Evolutionary conservation across 1,284 basidiomycete species (phyloP).

Genomic region (Austroboletus niveus): DNA sequence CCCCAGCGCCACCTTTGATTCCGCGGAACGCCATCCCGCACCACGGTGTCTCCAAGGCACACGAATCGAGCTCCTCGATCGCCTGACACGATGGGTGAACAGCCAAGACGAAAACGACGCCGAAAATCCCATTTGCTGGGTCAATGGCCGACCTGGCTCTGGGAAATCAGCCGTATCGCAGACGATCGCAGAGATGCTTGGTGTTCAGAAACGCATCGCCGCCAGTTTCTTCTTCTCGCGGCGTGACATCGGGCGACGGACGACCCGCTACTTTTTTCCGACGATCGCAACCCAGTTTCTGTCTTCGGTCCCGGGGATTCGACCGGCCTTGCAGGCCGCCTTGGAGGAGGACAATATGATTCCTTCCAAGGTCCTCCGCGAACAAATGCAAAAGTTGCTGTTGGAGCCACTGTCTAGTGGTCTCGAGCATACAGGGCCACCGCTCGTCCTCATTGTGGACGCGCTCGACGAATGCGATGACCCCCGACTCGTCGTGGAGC

Average conservation of each 20-base stretch:
- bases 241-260: constrained; percentile 12
- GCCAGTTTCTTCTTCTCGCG: constrained; percentile 22
- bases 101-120: neutral
- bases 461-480: constrained; percentile 27
- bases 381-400: constrained; percentile 20
- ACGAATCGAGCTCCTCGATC: constrained; percentile 10
- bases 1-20: constrained; percentile 9
- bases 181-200: constrained; percentile 9
- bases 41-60: constrained; percentile 13
- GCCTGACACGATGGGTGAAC: constrained; percentile 7
- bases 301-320: constrained; percentile 3
- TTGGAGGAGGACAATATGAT: constrained; percentile 20
- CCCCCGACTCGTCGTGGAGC: constrained; percentile 8
- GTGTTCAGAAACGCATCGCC: constrained; percentile 10
- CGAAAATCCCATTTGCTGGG: constrained; percentile 6
- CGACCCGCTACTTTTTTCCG: constrained; percentile 12
- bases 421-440: neutral
- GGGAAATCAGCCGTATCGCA: constrained; percentile 18
- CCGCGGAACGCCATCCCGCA: constrained; percentile 9
- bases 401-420: constrained; percentile 10
- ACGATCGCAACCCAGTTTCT: constrained; percentile 15
- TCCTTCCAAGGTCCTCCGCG: constrained; percentile 19
- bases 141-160: constrained; percentile 15
- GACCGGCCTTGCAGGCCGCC: constrained; percentile 2
- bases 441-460: constrained; percentile 18